Conservation (phyloP, 75 land plant species). For the Adiantum capillusveneris region DNA sequence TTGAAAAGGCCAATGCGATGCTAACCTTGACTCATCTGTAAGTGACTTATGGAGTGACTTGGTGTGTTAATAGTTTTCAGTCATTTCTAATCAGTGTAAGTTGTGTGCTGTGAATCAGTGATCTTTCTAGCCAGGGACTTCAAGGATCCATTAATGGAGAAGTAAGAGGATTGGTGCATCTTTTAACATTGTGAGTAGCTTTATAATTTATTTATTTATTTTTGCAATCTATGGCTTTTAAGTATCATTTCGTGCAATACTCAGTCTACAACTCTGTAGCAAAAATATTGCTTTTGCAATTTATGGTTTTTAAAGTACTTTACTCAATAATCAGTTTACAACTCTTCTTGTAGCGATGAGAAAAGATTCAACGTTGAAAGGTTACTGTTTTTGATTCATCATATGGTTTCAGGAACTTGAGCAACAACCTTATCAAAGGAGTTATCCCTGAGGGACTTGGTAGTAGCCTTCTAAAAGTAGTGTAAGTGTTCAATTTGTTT, state of each 20-base stretch:
- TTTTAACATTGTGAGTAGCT: slow-evolving; percentile 79
- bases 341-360: too few relatives aligned
- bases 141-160: slow-evolving; percentile 78
- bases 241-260: too few relatives aligned
- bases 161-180: slow-evolving; percentile 49
- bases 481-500: slow-evolving; percentile 50
- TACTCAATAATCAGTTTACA: too few relatives aligned
- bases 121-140: slow-evolving; percentile 85
- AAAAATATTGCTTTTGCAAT: too few relatives aligned
- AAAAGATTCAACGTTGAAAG: not conserved
- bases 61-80: not conserved
- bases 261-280: too few relatives aligned
- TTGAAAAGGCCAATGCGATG: slow-evolving; percentile 26
- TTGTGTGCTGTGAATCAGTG: slow-evolving; percentile 26
- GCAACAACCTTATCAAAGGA: slow-evolving; percentile 44
- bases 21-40: slow-evolving; percentile 82
- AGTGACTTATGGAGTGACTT: slow-evolving; percentile 6
- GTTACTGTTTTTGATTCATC: not conserved
- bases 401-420: slow-evolving; percentile 19
- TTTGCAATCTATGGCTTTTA: too few relatives aligned
- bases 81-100: not conserved
- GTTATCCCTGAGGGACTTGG: slow-evolving; percentile 62
- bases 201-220: not conserved
- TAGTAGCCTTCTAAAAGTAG: slow-evolving; percentile 35
- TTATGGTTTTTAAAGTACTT: too few relatives aligned